Evolutionary conservation across 140 eudicot genomes (phyloP).

Genomic region (Oenanthe javanica): DNA sequence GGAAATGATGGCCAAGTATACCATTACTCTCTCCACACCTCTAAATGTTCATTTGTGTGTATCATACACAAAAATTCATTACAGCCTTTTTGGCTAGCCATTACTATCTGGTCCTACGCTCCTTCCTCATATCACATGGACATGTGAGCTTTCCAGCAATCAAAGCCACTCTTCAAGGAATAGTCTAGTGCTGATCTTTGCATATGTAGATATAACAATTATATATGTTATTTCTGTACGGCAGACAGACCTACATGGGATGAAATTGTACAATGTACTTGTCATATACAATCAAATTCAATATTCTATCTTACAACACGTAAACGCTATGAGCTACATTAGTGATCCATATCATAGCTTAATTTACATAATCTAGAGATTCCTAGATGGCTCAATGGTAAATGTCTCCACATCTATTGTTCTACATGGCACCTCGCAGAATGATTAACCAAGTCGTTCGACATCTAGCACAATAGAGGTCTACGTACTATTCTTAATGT

Average conservation of each 20-base stretch:
- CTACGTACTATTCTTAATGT: neutral
- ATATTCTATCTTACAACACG: neutral
- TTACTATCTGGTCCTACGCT: slow-evolving; percentile 37
- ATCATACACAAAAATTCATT: neutral
- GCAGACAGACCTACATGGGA: neutral
- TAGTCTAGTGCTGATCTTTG: slow-evolving; percentile 15
- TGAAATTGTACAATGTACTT: neutral
- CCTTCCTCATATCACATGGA: slow-evolving; percentile 41
- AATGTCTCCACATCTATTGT: neutral
- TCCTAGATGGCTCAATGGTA: neutral
- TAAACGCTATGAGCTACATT: no score
- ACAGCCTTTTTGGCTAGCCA: slow-evolving; percentile 16
- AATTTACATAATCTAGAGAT: neutral
- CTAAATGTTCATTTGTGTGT: neutral
- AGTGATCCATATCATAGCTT: neutral
- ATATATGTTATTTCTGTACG: neutral
- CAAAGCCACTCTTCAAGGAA: slow-evolving; percentile 15
- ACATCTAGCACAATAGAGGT: neutral
- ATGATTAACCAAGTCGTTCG: neutral
- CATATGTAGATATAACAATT: neutral
- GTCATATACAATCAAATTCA: neutral
- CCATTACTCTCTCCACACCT: neutral
- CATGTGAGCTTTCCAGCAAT: slow-evolving; percentile 50
- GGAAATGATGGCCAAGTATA: slow-evolving; percentile 30
- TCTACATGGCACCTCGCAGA: slow-evolving; percentile 1